phyloP scores from a whole-genome alignment of 768 basidiomycete genomes.

The Russula abietina region DNA sequence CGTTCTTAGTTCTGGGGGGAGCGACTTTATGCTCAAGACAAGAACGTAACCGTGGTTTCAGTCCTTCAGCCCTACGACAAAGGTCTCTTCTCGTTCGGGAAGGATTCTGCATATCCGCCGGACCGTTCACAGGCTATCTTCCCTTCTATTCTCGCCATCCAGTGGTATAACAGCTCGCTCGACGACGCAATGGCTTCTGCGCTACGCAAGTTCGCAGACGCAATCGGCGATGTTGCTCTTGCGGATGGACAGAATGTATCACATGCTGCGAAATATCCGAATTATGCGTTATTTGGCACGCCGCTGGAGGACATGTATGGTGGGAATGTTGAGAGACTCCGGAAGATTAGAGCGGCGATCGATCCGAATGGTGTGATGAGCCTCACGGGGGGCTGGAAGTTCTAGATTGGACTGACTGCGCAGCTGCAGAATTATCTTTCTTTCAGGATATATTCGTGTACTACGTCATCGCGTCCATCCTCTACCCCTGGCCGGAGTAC shows the following conservation, averaged over 20 bases:
- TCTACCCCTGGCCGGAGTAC: no score
- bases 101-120: constrained; percentile 13
- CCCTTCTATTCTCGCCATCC: neutral
- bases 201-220: constrained; percentile 23
- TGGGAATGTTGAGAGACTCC: neutral
- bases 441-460: no score
- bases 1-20: constrained; percentile 1
- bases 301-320: constrained; percentile 2
- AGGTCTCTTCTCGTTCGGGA: constrained; percentile 2
- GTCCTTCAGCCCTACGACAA: neutral
- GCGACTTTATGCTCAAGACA: neutral
- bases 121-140: constrained; percentile 13
- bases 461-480: no score
- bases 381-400: constrained; percentile 26
- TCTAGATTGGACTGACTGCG: neutral
- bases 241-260: constrained; percentile 25
- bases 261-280: neutral
- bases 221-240: neutral
- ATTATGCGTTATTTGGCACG: neutral
- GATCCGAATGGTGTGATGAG: constrained; percentile 27
- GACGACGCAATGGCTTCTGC: constrained; percentile 42
- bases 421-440: neutral
- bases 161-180: constrained; percentile 23
- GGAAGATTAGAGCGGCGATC: neutral
- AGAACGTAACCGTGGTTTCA: neutral